Evolutionary conservation across 768 basidiomycete species (phyloP).

Genomic region (Rhodosporidiobolus odoratus): DNA sequence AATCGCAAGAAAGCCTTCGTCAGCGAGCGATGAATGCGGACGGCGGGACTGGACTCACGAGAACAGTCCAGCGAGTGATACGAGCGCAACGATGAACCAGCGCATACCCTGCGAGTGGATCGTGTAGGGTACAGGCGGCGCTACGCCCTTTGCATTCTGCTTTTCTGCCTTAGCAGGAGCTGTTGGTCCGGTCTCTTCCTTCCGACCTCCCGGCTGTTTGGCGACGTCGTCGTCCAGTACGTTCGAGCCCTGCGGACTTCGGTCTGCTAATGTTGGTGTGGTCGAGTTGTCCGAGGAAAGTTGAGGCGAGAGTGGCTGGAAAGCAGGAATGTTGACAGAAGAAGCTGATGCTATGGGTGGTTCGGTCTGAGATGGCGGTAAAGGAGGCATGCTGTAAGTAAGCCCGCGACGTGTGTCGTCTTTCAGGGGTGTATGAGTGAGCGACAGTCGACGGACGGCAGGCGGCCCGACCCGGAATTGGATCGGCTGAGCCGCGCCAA

Average conservation of each 20-base stretch:
- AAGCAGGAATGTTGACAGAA: background rate
- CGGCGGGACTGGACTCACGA: background rate
- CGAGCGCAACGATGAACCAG: slow-evolving; percentile 27
- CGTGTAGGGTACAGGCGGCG: slow-evolving; percentile 10
- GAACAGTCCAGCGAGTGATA: slow-evolving; percentile 24
- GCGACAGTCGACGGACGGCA: no score
- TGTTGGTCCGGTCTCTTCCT: background rate
- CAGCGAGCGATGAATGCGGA: background rate
- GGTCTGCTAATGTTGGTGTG: slow-evolving; percentile 7
- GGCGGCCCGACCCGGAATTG: no score
- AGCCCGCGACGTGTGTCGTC: no score
- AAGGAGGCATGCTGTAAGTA: no score
- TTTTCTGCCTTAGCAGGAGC: background rate
- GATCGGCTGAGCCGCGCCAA: no score
- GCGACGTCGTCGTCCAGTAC: background rate
- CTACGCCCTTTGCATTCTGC: background rate
- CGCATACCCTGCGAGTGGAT: slow-evolving; percentile 6
- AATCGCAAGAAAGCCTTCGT: background rate
- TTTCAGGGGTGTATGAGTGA: no score
- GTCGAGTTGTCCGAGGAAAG: background rate
- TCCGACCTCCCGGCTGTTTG: background rate
- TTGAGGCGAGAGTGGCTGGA: background rate
- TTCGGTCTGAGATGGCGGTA: no score
- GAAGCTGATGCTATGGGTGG: no score
- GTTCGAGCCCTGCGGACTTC: background rate